phyloP scores from a whole-genome alignment of 139 green algal genomes.

The Raphidocelis subcapitata region DNA sequence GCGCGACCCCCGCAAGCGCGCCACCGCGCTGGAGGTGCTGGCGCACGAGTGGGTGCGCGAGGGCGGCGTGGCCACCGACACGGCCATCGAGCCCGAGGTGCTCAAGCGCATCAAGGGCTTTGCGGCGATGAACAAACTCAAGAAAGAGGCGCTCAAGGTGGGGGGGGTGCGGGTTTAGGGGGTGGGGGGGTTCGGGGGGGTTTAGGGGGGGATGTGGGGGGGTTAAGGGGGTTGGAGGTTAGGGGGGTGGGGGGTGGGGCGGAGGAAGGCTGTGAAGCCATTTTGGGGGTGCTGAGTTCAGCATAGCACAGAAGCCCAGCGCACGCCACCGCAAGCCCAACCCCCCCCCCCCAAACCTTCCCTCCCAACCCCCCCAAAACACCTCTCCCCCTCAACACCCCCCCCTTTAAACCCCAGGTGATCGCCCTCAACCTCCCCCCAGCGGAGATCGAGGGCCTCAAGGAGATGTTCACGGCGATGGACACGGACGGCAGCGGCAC shows the following conservation, averaged over 20 bases:
- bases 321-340: too few species aligned
- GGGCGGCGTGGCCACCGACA: constrained; percentile 78
- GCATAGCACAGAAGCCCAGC: too few species aligned
- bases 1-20: constrained; percentile 76
- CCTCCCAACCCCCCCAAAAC: too few species aligned
- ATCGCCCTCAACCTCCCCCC: constrained; percentile 59
- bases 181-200: not conserved
- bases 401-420: constrained; percentile 12
- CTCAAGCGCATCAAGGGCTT: constrained; percentile 88
- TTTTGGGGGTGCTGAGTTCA: too few species aligned
- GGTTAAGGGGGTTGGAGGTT: not conserved
- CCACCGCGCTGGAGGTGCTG: constrained; percentile 71
- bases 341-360: too few species aligned
- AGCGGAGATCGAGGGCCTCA: constrained; percentile 56
- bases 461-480: constrained; percentile 59
- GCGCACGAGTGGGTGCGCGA: constrained; percentile 92
- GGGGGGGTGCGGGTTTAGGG: constrained; percentile 1
- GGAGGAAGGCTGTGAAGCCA: not conserved
- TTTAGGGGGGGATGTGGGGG: not conserved
- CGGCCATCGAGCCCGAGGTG: constrained; percentile 63
- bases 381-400: too few species aligned
- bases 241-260: too few species aligned
- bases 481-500: constrained; percentile 59
- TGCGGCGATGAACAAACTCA: constrained; percentile 91
- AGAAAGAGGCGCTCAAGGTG: constrained; percentile 89